Evolutionary conservation across 345 rosid genomes (phyloP), one percentile per base, ranked within the genome.

Genomic region (Populus euphratica): DNA sequence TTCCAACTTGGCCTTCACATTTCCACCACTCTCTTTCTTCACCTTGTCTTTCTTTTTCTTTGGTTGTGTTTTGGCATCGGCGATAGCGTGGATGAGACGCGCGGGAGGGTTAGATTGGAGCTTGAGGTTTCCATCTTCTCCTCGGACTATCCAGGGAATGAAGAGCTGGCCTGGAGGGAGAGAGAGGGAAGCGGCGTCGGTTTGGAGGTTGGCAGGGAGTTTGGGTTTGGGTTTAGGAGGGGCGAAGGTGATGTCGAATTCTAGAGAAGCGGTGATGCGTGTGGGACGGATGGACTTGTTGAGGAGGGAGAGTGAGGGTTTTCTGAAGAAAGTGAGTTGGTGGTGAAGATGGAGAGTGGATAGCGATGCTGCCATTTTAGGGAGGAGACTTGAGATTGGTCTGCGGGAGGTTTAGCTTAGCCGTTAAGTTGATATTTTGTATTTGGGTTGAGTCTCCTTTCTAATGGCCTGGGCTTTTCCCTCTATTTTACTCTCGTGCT

Each of bases 81-180:
- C 93, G 29, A 93, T 86, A 16, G 87, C 83, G 72, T 90, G 90
- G 73, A 95, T 33, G 70, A 91, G 84, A 33, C 79, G 79, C 6
- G 89, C 85, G 0, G 97, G 97, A 20, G 99, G 97, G 43, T 91
- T 88, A 20, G 89, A 74, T 75, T 89, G 98, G 73, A 95, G 87
- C 82, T 85, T 84, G 72, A 93, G 90, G 27, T 87, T 89, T 3
- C 98, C 99, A 74, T 93, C 96, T 69, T 91, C 98, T 21, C 96
- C 94, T 50, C 98, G 98, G 59, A 91, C 88, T 52, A 93, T 92
- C 97, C 97, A 96, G 43, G 99, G 99, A 79, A 95, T 89, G 89
- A 85, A 82, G 5, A 91, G 83, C 85, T 93, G 94, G n/a, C 80
- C 80, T 29, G 72, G 36, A 43, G 21, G 72, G 69, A 20, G 56